These are phyloP conservation scores for Sindora glabra DNA, from an alignment of 306 rosid species.

Conservation along the genomic window DNA sequence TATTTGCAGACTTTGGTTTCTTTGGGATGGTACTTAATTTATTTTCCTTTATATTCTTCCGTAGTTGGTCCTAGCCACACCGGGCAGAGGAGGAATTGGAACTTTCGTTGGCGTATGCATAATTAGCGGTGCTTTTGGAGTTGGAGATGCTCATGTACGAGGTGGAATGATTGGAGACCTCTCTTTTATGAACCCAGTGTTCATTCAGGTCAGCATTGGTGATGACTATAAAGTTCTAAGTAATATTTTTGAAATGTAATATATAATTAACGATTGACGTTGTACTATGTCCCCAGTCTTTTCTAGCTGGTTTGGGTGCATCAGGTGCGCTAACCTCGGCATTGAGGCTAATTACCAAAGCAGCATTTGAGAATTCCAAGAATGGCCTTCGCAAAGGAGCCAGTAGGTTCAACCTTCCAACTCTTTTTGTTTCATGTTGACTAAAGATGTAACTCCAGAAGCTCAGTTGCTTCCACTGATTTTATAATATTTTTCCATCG, in stretches of 20 bases:
- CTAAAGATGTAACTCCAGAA: not conserved
- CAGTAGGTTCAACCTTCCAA: slow-evolving; percentile 36
- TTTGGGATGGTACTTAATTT: not conserved
- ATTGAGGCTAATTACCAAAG: slow-evolving; percentile 76
- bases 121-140: slow-evolving; percentile 66
- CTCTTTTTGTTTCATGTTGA: not conserved
- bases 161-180: slow-evolving; percentile 97
- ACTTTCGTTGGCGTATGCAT: slow-evolving; percentile 61
- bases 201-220: slow-evolving; percentile 52
- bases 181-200: slow-evolving; percentile 69
- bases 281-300: slow-evolving; percentile 71
- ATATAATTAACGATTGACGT: not conserved
- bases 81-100: slow-evolving; percentile 85
- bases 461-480: not conserved
- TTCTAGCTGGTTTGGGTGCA: slow-evolving; percentile 78
- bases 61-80: slow-evolving; percentile 85
- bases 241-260: not conserved
- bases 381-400: slow-evolving; percentile 87
- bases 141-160: slow-evolving; percentile 82
- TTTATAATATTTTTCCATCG: not conserved
- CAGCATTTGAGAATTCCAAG: slow-evolving; percentile 56
- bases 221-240: not conserved
- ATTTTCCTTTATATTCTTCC: not conserved
- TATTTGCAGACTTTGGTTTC: not conserved
- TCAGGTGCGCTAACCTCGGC: slow-evolving; percentile 73